Base-by-base conservation (phyloP, 257 asterid species). In the Solanum raphanifolium region DNA sequence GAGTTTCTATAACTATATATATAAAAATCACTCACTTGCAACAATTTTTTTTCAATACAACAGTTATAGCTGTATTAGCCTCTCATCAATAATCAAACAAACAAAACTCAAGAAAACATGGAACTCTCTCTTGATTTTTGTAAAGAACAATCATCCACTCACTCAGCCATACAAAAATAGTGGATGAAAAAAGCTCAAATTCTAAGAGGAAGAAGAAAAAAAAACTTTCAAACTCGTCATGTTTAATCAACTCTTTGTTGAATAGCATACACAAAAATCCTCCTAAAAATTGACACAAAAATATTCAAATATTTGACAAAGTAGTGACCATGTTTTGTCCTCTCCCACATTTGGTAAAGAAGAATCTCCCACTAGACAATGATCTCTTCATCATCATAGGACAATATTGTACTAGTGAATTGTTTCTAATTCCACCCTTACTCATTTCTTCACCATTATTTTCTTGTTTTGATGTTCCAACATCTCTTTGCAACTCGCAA, bases 341-440 rank as follows among this genome's bases (percentile, higher is more conserved):
- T 66, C 87, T 85, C 25, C 60, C 78, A 29, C 55, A 58, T 85
- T 85, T 85, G 60, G 65, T 48, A 46, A 85, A 66, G 38, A 66
- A 85, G 60, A 85, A 66, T 85, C 87, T 85, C 60, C 87, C 87
- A 66, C 87, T 85, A 9, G 87, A 85, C 31, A 85, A 66, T 85
- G 87, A 85, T 85, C 87, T 38, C 55, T 85, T 62, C 66, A 85
- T 39, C 81, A 85, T 35, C 60, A 35, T 71, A 25, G 87, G 87
- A 62, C 87, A 66, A 31, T 31, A 74, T 74, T 74, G 62, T 71
- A 41, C 62, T 41, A 85, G 29, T 36, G 46, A 76, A 85, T 43
- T 85, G n/a, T 39, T 68, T 66, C 38, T 85, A 36, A 60, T n/a
- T 13, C 34, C 75, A 79, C 55, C 31, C 60, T 32, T 84, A 29